Evolutionary conservation across 2,329 filamentous ascomycete species (phyloP).

Genomic region (Neoarthrinium moseri): DNA sequence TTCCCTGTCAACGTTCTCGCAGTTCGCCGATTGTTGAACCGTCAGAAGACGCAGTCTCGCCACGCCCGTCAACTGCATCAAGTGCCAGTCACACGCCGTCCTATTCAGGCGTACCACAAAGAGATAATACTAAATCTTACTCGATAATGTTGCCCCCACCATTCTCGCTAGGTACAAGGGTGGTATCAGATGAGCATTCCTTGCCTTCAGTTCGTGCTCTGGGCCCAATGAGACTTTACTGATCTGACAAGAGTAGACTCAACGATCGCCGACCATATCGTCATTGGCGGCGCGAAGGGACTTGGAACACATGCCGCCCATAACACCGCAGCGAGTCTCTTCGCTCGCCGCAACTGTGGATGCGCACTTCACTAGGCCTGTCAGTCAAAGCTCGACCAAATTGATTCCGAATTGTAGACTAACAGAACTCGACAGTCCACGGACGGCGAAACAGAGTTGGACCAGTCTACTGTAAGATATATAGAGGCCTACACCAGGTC

Average conservation of each 20-base stretch:
- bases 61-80: no score
- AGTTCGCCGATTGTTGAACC: no score
- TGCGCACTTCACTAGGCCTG: no score
- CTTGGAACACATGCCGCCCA: slow-evolving; percentile 11
- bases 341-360: slow-evolving; percentile 14
- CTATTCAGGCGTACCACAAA: no score
- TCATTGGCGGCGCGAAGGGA: background rate
- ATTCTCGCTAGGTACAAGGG: slow-evolving; percentile 24
- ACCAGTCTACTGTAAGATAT: slow-evolving; percentile 25
- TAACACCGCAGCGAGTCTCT: slow-evolving; percentile 23
- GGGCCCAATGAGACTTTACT: background rate
- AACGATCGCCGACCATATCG: background rate
- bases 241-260: background rate
- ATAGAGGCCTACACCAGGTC: slow-evolving; percentile 22
- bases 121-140: no score
- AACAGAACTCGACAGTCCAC: slow-evolving; percentile 14
- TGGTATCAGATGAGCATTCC: slow-evolving; percentile 24
- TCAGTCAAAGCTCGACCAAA: slow-evolving; percentile 15
- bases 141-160: slow-evolving; percentile 25
- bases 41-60: no score
- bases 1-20: no score
- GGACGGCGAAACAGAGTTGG: slow-evolving; percentile 17
- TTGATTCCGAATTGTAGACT: no score
- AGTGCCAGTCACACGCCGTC: no score
- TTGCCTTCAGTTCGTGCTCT: slow-evolving; percentile 24